A percentile compares a stretch with the other conserved stretches of the same genome.
Conservation (phyloP, 1,284 basidiomycete species). For the Coniophora puteana region DNA sequence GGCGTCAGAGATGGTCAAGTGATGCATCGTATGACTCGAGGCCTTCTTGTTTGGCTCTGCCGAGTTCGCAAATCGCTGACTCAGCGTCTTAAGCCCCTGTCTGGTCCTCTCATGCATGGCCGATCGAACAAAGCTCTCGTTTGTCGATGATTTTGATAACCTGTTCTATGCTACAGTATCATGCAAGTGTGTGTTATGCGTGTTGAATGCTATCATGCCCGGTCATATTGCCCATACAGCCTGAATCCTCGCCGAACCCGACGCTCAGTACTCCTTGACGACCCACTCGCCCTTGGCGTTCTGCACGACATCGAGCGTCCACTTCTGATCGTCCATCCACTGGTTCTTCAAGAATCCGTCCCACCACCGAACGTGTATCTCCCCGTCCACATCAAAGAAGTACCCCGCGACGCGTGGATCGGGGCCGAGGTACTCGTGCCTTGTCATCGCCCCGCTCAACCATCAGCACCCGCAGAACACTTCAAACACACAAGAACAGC, state of each 20-base stretch:
- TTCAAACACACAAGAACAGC: background rate
- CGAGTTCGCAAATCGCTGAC: too few relatives aligned
- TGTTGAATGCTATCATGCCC: too few relatives aligned
- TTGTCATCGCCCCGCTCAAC: constrained; percentile 15
- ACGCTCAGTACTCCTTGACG: constrained; percentile 10
- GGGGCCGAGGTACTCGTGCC: constrained; percentile 41
- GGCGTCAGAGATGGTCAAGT: too few relatives aligned
- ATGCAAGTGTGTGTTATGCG: too few relatives aligned
- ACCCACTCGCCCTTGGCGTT: constrained; percentile 15
- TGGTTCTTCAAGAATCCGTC: constrained; percentile 40
- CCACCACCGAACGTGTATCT: constrained; percentile 39
- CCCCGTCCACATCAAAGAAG: constrained; percentile 32
- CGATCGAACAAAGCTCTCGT: too few relatives aligned
- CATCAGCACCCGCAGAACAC: background rate
- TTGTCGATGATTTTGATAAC: too few relatives aligned
- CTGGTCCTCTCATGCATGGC: too few relatives aligned
- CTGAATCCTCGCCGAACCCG: background rate
- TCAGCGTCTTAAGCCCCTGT: too few relatives aligned
- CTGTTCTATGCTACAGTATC: too few relatives aligned
- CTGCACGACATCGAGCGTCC: constrained; percentile 32
- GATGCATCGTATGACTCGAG: too few relatives aligned
- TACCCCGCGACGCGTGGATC: constrained; percentile 41
- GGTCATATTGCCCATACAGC: too few relatives aligned
- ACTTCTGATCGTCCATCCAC: constrained; percentile 40
- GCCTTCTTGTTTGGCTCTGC: too few relatives aligned